Conservation (phyloP, 2,329 filamentous ascomycete genomes). For the Leptographium flavum region DNA sequence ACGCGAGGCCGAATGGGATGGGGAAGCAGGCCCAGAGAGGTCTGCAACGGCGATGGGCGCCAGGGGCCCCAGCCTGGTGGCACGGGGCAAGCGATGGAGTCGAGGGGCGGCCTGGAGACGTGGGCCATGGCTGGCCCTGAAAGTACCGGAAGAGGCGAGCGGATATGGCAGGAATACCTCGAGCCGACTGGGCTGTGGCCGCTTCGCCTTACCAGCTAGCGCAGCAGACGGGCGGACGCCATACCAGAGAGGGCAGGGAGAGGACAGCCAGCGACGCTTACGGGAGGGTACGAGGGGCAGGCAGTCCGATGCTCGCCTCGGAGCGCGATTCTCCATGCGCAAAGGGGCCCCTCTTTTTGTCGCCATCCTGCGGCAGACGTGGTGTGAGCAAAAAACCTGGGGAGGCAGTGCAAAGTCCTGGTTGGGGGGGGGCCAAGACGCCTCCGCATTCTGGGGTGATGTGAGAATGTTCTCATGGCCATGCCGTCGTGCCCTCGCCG, state of each 20-base stretch:
- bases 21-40: not conserved
- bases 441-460: no score
- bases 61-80: not conserved
- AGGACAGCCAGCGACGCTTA: no score
- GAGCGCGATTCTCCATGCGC: no score
- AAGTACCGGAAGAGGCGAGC: not conserved
- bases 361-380: not conserved
- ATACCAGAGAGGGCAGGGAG: not conserved
- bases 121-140: no score
- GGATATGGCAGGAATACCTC: not conserved
- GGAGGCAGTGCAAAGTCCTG: not conserved
- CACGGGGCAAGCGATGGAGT: not conserved
- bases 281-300: no score
- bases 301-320: no score
- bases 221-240: constrained; percentile 1
- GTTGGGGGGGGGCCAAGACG: not conserved
- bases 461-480: no score
- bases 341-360: not conserved
- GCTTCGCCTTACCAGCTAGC: not conserved
- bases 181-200: not conserved
- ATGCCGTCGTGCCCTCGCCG: no score
- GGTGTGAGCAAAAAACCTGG: not conserved
- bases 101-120: no score
- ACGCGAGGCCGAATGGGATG: not conserved
- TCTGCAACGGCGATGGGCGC: not conserved